Evolutionary conservation across 768 basidiomycete species (phyloP).

Genomic region (Mycena vulgaris): DNA sequence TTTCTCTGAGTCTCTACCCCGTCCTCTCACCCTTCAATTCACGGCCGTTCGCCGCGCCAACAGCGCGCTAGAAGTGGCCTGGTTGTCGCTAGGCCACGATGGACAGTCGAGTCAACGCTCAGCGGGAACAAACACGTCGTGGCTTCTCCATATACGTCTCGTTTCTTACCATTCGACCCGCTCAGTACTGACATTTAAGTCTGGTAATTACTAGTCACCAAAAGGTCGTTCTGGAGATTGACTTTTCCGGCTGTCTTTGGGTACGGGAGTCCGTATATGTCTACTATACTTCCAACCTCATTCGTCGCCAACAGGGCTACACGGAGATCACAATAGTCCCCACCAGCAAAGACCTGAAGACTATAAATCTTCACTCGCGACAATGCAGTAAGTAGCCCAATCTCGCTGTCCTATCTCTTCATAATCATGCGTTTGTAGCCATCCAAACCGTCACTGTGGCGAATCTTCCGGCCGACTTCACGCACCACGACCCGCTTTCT

Average conservation of each 20-base stretch:
- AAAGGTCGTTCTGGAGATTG: constrained; percentile 94
- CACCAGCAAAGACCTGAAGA: constrained; percentile 81
- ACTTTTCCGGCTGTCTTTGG: constrained; percentile 90
- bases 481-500: constrained; percentile 82
- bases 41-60: constrained; percentile 42
- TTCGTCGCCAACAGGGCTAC: constrained; percentile 75
- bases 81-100: constrained; percentile 46
- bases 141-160: constrained; percentile 92
- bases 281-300: constrained; percentile 37
- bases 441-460: constrained; percentile 83
- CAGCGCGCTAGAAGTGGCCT: constrained; percentile 25
- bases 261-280: constrained; percentile 58
- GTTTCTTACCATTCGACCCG: constrained; percentile 46
- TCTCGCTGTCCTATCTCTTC: constrained; percentile 29
- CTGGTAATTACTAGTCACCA: constrained; percentile 91
- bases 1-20: constrained; percentile 32
- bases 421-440: constrained; percentile 58
- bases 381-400: constrained; percentile 79
- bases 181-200: constrained; percentile 58
- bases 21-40: constrained; percentile 43
- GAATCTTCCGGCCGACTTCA: constrained; percentile 82
- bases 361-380: constrained; percentile 90
- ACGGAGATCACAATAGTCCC: constrained; percentile 94
- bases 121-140: constrained; percentile 85
- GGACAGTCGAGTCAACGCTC: constrained; percentile 71